phyloP scores from a whole-genome alignment of 768 basidiomycete species.

The Rhodotorula kratochvilovae region DNA sequence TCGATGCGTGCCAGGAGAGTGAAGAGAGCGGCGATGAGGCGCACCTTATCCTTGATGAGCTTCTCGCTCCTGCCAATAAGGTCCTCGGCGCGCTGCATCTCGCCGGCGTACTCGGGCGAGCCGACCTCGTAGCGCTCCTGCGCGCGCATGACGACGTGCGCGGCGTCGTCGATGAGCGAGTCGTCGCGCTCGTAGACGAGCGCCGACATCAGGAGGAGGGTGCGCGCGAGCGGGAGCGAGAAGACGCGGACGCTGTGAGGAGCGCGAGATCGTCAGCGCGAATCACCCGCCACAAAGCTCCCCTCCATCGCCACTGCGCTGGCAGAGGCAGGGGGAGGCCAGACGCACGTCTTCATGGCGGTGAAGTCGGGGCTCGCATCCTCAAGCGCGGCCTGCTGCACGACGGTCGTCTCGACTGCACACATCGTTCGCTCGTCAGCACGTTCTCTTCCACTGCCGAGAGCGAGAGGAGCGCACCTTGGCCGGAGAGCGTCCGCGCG shows the following conservation, averaged over 20 bases:
- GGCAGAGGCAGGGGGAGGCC: background rate
- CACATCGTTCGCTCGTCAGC: background rate
- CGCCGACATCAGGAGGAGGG: conserved; percentile 25
- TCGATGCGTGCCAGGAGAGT: no score
- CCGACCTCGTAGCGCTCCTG: background rate
- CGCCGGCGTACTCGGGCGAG: background rate
- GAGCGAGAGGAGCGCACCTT: background rate
- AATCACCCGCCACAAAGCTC: background rate
- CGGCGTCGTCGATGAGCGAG: background rate
- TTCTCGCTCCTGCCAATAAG: conserved; percentile 1
- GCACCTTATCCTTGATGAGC: conserved; percentile 16
- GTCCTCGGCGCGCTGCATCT: background rate
- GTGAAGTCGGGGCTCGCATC: conserved; percentile 18
- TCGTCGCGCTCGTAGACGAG: conserved; percentile 29
- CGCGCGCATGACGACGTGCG: conserved; percentile 1
- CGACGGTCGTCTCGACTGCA: conserved; percentile 6
- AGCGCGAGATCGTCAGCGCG: background rate
- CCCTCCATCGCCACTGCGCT: no score
- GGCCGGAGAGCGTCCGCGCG: conserved; percentile 4
- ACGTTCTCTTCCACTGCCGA: background rate
- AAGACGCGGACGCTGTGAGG: conserved; percentile 17
- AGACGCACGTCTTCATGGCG: conserved; percentile 11
- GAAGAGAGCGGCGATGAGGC: background rate
- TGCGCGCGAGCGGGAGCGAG: conserved; percentile 24
- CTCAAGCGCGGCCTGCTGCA: background rate